Percentiles rank a stretch among this genome's conserved stretches.
These are phyloP conservation scores for Aspergillus thermomutatus DNA, from an alignment of 2,329 filamentous ascomycete species.

Conservation along the genomic window DNA sequence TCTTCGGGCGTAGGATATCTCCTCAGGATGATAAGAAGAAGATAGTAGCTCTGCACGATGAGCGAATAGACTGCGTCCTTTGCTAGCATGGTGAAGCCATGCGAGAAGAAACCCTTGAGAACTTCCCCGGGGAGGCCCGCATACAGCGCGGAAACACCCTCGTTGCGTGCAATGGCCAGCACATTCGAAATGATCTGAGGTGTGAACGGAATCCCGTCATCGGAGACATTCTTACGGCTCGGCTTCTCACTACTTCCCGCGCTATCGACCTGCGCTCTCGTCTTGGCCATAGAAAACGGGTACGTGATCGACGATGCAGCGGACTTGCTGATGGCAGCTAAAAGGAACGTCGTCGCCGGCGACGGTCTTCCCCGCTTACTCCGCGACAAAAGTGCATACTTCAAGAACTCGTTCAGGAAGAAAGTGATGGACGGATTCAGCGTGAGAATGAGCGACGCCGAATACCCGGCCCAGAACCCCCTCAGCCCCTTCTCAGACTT, in stretches of 20 bases:
- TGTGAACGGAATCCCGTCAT: constrained; percentile 15
- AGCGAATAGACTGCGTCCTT: constrained; percentile 74
- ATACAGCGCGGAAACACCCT: constrained; percentile 70
- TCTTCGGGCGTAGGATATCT: constrained; percentile 44
- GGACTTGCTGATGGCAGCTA: constrained; percentile 76
- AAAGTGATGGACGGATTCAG: constrained; percentile 86
- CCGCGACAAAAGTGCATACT: constrained; percentile 56
- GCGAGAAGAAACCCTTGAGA: constrained; percentile 77
- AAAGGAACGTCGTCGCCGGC: constrained; percentile 56
- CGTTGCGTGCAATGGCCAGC: constrained; percentile 53
- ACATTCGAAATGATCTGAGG: constrained; percentile 64
- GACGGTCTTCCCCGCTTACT: constrained; percentile 53
- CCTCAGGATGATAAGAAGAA: constrained; percentile 51
- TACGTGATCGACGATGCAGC: constrained; percentile 75
- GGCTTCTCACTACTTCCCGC: constrained; percentile 18
- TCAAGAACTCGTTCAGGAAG: constrained; percentile 71
- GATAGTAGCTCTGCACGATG: constrained; percentile 69
- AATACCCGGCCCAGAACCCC: constrained; percentile 87
- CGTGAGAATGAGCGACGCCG: constrained; percentile 73
- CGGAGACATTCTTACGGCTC: constrained; percentile 8
- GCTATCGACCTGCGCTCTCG: constrained; percentile 62
- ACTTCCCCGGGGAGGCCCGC: constrained; percentile 73
- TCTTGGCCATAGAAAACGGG: constrained; percentile 82
- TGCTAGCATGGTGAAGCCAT: constrained; percentile 82
- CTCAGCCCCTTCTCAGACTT: constrained; percentile 64